Evolutionary conservation across 2,329 filamentous ascomycete species (phyloP), one percentile per base, ranked within the genome.

Genomic region (Didymella segeticola): DNA sequence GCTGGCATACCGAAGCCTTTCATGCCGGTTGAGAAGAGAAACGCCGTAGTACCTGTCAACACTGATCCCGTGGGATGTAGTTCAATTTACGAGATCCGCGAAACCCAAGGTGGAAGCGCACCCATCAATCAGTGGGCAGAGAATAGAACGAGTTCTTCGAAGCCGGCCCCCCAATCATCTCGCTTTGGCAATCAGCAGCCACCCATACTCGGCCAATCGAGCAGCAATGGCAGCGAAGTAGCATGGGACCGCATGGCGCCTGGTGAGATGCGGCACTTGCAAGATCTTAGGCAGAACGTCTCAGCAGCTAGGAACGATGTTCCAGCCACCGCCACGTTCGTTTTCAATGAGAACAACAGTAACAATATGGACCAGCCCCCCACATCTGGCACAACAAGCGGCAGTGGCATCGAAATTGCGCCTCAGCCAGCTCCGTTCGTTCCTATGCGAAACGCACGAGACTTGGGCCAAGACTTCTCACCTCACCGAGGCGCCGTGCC

Each of bases 1-100:
- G 80, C 91, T 22, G 86, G 86, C 11, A 75, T 86, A 4, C 57
- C 81, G 82, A 62, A 86, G 85, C 60, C 85, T 81, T 8, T 62
- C 37, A 29, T 53, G 20, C 61, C 63, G 29, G 53, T 62, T 5
- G 57, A 58, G n/a, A 38, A 41, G 15, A 51, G 53, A 31, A 60
- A 49, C 25, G 38, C 52, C 12, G 29, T 48, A 2, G 55, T 64
- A 26, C 60, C 67, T 8, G 59, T 59, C 36, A 66, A 68, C 50
- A 54, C 65, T 56, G 69, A 75, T 31, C 5, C 61, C 7, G 64
- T 70, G 3, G 37, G 34, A 10, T 76, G 73, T 53, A 69, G 47
- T 56, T 67, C 72, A 1, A 56, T 76, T 1, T 67, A 72, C 55
- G 66, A 73, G 27, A 68, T 74, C 29, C 64, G 68, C 22, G 73